These are phyloP conservation scores for Allium sativum DNA, from an alignment of 106 monocot species.

Conservation along the genomic window DNA sequence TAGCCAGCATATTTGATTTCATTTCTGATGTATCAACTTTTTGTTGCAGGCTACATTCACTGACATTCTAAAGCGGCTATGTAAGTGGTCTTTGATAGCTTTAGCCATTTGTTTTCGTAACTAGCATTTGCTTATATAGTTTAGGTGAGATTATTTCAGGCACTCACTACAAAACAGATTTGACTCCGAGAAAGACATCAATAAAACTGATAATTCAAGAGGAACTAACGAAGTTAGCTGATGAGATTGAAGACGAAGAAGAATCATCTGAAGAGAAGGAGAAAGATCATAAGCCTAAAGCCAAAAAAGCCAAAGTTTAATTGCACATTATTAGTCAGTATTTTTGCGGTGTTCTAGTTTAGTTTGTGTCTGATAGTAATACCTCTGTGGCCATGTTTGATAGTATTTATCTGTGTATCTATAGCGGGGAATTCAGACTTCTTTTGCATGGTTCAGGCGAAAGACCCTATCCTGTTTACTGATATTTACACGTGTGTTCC, in stretches of 20 bases:
- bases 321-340: no score
- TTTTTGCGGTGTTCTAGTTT: no score
- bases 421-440: no score
- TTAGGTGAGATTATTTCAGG: slow-evolving; percentile 16
- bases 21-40: background rate
- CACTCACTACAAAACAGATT: slow-evolving; percentile 39
- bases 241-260: slow-evolving; percentile 37
- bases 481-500: no score
- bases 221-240: slow-evolving; percentile 59
- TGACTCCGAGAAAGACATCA: slow-evolving; percentile 42
- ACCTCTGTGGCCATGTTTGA: no score
- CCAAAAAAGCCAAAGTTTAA: no score
- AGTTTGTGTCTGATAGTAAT: no score
- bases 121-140: background rate
- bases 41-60: slow-evolving; percentile 60
- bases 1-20: no score
- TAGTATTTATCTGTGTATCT: no score
- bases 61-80: slow-evolving; percentile 48
- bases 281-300: no score
- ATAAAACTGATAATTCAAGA: slow-evolving; percentile 69
- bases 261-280: background rate
- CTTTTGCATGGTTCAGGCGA: no score
- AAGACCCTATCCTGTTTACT: no score
- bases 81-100: slow-evolving; percentile 10
- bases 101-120: background rate